Percentiles rank a stretch among this genome's conserved stretches.
Conservation (phyloP, 805 yeast species). For the Metschnikowia picachoensis region DNA sequence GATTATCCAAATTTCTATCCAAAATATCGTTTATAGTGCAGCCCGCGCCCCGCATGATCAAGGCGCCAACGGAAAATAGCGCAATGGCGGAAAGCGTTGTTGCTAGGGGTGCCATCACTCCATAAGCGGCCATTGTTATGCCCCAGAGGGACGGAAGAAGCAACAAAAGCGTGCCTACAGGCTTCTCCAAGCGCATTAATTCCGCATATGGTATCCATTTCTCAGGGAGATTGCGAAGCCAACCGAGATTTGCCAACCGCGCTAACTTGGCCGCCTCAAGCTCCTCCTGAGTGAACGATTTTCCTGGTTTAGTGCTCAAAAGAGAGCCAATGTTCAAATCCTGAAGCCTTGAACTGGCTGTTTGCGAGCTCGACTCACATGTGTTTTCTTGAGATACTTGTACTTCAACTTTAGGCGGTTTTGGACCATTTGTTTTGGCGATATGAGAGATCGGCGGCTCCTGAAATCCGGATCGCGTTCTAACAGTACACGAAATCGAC, state of each 20-base stretch:
- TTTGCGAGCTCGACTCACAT: no score
- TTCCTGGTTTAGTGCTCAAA: constrained; percentile 1
- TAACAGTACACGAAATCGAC: background rate
- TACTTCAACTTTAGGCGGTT: no score
- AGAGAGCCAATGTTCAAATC: background rate
- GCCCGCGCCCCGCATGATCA: constrained; percentile 96
- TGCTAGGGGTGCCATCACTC: constrained; percentile 62
- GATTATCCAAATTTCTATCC: constrained; percentile 77
- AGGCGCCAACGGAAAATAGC: constrained; percentile 77
- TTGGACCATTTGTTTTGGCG: background rate
- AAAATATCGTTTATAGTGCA: constrained; percentile 90
- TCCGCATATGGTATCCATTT: constrained; percentile 87
- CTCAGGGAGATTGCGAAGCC: constrained; percentile 62
- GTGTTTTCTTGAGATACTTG: no score
- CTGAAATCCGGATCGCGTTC: constrained; percentile 6
- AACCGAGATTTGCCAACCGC: constrained; percentile 41
- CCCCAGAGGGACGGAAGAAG: constrained; percentile 91
- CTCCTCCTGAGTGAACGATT: constrained; percentile 37
- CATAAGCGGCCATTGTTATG: constrained; percentile 81
- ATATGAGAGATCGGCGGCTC: constrained; percentile 11
- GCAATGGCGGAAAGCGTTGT: constrained; percentile 59
- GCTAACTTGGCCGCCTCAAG: constrained; percentile 48
- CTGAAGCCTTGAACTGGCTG: background rate
- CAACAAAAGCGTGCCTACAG: constrained; percentile 89
- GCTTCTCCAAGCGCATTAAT: constrained; percentile 86